Evolutionary conservation across 2,329 filamentous ascomycete species (phyloP).

Genomic region (Aspergillus tanneri): DNA sequence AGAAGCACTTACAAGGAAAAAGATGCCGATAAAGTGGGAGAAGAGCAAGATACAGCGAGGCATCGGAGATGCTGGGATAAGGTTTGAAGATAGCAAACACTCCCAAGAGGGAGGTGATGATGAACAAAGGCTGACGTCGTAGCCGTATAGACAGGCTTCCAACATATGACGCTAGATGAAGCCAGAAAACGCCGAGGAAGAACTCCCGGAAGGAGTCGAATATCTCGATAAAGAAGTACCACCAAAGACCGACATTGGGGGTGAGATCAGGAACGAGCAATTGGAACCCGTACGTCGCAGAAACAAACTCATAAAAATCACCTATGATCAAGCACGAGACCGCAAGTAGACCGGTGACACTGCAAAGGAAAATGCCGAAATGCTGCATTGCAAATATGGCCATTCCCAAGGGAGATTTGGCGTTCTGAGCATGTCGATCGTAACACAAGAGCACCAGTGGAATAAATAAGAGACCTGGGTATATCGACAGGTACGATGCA

Average conservation of each 20-base stretch:
- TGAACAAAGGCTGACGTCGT: constrained; percentile 80
- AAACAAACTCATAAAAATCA: constrained; percentile 81
- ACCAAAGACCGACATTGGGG: constrained; percentile 95
- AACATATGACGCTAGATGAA: constrained; percentile 88
- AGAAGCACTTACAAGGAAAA: constrained; percentile 65
- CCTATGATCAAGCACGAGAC: constrained; percentile 72
- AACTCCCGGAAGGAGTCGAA: constrained; percentile 97
- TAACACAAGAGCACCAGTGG: constrained; percentile 79
- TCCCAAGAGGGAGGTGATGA: constrained; percentile 78
- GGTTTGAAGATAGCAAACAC: constrained; percentile 96
- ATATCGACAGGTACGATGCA: constrained; percentile 88
- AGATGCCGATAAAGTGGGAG: constrained; percentile 87
- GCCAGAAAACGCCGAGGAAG: constrained; percentile 97
- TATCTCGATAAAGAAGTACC: constrained; percentile 99
- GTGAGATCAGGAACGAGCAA: constrained; percentile 88
- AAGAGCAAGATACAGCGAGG: constrained; percentile 78
- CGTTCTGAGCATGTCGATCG: constrained; percentile 56
- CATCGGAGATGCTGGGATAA: constrained; percentile 90
- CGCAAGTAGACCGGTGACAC: constrained; percentile 62
- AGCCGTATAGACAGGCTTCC: constrained; percentile 80
- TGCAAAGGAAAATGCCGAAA: constrained; percentile 53
- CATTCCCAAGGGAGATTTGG: constrained; percentile 29
- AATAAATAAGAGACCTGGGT: constrained; percentile 81
- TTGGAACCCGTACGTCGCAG: constrained; percentile 89
- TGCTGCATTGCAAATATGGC: constrained; percentile 57